phyloP scores from a whole-genome alignment of 768 basidiomycete species.

The Glaciozyma antarctica region DNA sequence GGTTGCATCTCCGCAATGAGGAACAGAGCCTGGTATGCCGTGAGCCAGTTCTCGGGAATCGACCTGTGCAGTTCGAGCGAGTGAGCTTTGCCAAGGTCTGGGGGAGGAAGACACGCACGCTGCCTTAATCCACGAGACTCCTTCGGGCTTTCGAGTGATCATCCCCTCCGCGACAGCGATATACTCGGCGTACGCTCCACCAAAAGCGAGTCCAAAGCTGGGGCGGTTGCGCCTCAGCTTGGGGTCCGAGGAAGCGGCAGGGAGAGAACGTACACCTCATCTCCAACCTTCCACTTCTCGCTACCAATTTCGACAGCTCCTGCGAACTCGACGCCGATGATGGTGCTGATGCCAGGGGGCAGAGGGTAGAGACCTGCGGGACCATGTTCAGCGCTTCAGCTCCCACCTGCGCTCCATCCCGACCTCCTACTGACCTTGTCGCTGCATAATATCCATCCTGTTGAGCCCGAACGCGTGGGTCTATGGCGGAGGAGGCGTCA shows the following conservation, averaged over 20 bases:
- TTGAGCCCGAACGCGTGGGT: conserved; percentile 35
- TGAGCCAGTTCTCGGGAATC: conserved; percentile 79
- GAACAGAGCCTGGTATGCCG: conserved; percentile 54
- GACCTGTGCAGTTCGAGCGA: not conserved
- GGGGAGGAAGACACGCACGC: conserved; percentile 46
- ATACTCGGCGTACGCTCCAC: conserved; percentile 36
- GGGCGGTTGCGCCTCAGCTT: too few relatives aligned
- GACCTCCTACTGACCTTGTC: conserved; percentile 11
- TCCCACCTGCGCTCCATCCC: too few relatives aligned
- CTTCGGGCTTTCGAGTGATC: conserved; percentile 61
- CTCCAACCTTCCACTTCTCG: conserved; percentile 26
- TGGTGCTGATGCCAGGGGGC: conserved; percentile 29
- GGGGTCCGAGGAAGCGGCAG: not conserved
- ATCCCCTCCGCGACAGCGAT: conserved; percentile 56
- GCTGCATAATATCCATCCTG: conserved; percentile 34
- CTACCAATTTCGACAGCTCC: conserved; percentile 25
- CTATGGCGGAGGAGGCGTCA: not conserved
- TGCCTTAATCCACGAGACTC: conserved; percentile 72
- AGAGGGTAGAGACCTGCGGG: conserved; percentile 27
- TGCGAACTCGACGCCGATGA: conserved; percentile 35
- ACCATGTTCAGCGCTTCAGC: not conserved
- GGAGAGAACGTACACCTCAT: conserved; percentile 22
- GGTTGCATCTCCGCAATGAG: conserved; percentile 58
- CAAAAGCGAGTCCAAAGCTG: conserved; percentile 34
- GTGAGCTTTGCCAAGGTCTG: not conserved